These are phyloP conservation scores for Saccharomycopsis sp. DNA, from an alignment of 805 yeast species.

Conservation along the genomic window DNA sequence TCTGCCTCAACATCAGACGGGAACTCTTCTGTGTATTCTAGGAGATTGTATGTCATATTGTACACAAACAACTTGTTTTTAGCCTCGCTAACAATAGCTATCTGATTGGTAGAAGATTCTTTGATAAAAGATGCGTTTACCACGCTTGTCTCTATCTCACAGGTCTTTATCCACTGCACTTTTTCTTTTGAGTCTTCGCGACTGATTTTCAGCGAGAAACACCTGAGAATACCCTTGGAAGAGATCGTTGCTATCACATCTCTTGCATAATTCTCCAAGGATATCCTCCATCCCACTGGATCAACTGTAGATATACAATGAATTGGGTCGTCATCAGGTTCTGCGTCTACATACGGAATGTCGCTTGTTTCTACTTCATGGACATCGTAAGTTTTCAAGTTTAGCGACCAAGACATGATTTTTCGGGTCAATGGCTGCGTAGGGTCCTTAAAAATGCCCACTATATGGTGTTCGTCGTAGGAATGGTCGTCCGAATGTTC, in stretches of 20 bases:
- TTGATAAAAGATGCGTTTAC: slow-evolving; percentile 45
- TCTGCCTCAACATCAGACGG: slow-evolving; percentile 33
- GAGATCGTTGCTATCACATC: slow-evolving; percentile 56
- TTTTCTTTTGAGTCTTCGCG: slow-evolving; percentile 16
- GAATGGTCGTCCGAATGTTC: slow-evolving; percentile 11
- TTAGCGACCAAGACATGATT: slow-evolving; percentile 38
- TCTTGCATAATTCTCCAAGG: slow-evolving; percentile 30
- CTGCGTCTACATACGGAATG: slow-evolving; percentile 30
- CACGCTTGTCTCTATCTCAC: slow-evolving; percentile 50
- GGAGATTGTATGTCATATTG: slow-evolving; percentile 62
- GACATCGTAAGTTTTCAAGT: slow-evolving; percentile 23
- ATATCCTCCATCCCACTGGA: slow-evolving; percentile 52
- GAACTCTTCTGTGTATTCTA: slow-evolving; percentile 53
- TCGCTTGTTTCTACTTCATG: slow-evolving; percentile 31
- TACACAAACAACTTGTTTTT: slow-evolving; percentile 59
- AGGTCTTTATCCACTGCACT: slow-evolving; percentile 50
- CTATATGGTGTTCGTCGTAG: slow-evolving; percentile 37
- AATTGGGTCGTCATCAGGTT: slow-evolving; percentile 29
- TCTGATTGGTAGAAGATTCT: slow-evolving; percentile 69
- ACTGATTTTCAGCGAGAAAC: slow-evolving; percentile 38
- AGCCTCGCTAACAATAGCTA: slow-evolving; percentile 61
- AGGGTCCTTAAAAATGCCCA: slow-evolving; percentile 42
- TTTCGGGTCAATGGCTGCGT: background rate
- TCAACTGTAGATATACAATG: slow-evolving; percentile 53
- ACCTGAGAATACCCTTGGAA: slow-evolving; percentile 39